A percentile compares a stretch with the other conserved stretches of the same genome.
phyloP scores from a whole-genome alignment of 192 early-diverging fungal genomes.

The Backusella westeae region DNA sequence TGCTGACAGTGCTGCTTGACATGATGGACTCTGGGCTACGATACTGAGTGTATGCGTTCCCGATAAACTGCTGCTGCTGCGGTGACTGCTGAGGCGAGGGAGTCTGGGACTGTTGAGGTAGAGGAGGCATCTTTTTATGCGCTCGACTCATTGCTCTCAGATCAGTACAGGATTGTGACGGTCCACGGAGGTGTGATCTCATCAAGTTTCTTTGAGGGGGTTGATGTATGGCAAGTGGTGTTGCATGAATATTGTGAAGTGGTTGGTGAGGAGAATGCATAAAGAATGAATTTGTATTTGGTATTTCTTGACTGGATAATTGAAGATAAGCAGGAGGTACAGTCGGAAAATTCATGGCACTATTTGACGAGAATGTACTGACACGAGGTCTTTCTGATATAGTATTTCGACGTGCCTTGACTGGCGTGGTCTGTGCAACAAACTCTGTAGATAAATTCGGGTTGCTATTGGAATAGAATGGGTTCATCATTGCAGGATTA shows the following conservation, averaged over 20 bases:
- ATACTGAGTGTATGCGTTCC: not conserved
- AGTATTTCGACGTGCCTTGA: constrained; percentile 12
- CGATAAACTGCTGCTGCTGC: not conserved
- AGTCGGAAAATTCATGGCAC: not conserved
- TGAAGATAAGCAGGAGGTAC: constrained; percentile 9
- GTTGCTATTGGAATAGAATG: not conserved
- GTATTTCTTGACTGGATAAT: not conserved
- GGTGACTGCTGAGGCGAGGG: not conserved
- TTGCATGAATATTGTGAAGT: constrained; percentile 15
- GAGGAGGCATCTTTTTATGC: not conserved
- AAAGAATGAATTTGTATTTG: constrained; percentile 8
- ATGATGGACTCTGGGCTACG: constrained; percentile 10
- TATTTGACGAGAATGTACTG: not conserved
- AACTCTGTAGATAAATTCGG: not conserved
- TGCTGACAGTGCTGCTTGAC: not conserved
- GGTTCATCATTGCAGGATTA: not conserved
- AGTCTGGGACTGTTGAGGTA: not conserved
- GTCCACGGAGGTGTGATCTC: constrained; percentile 7
- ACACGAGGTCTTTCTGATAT: constrained; percentile 14
- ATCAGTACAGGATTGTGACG: constrained; percentile 9
- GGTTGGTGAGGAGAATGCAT: constrained; percentile 2
- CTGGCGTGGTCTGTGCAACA: constrained; percentile 1
- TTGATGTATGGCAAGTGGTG: not conserved
- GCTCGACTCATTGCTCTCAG: not conserved
- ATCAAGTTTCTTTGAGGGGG: not conserved